Evolutionary conservation across 2,329 filamentous ascomycete species (phyloP).

Genomic region (Trichoderma sp.): DNA sequence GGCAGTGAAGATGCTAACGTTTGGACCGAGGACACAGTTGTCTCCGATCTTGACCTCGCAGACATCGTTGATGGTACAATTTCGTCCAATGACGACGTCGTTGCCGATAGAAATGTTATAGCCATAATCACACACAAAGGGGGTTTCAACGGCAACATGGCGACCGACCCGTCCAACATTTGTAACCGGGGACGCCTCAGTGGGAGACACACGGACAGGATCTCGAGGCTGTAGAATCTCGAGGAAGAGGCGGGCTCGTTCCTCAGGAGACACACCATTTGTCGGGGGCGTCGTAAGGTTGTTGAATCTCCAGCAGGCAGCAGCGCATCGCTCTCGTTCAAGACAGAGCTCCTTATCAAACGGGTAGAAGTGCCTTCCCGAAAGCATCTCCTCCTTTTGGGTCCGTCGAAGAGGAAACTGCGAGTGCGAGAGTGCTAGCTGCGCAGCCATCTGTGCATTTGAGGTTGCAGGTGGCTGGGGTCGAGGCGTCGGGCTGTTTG

Average conservation of each 20-base stretch:
- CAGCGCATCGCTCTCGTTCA: constrained; percentile 82
- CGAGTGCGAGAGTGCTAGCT: constrained; percentile 58
- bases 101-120: constrained; percentile 91
- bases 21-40: constrained; percentile 74
- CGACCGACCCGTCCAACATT: constrained; percentile 68
- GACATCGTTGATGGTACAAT: constrained; percentile 86
- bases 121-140: constrained; percentile 92
- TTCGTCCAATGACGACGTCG: constrained; percentile 78
- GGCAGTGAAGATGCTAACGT: constrained; percentile 82
- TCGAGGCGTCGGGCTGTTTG: constrained; percentile 49
- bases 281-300: constrained; percentile 72
- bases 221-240: constrained; percentile 69
- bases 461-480: constrained; percentile 41
- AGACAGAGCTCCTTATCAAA: constrained; percentile 75
- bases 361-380: constrained; percentile 75
- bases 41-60: constrained; percentile 79
- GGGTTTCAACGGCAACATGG: constrained; percentile 77
- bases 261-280: constrained; percentile 67
- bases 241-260: constrained; percentile 69
- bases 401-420: constrained; percentile 54
- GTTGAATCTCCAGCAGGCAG: constrained; percentile 84
- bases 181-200: constrained; percentile 52
- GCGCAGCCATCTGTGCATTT: constrained; percentile 58
- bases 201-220: constrained; percentile 56
- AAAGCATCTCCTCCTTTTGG: constrained; percentile 90